Percentiles rank a stretch among this genome's conserved stretches.
phyloP scores from a whole-genome alignment of 257 asterid species.

The Solanum gandarillasii region DNA sequence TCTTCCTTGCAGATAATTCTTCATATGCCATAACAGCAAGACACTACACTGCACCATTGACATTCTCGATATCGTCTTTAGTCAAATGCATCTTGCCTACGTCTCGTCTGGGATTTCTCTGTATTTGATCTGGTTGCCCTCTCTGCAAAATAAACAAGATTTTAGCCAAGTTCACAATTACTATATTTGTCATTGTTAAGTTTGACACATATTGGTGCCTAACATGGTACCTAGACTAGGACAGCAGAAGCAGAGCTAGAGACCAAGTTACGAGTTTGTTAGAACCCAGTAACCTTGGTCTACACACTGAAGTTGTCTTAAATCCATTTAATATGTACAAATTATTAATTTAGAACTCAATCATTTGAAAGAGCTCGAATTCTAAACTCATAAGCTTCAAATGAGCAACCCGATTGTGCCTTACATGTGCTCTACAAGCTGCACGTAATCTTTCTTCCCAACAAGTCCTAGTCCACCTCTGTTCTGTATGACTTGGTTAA shows the following conservation, averaged over 20 bases:
- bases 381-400: background rate
- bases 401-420: background rate
- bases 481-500: background rate
- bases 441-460: background rate
- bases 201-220: background rate
- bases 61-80: slow-evolving; percentile 46
- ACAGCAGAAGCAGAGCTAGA: background rate
- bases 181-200: background rate
- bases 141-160: slow-evolving; percentile 24
- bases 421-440: background rate
- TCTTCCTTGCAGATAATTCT: background rate
- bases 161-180: background rate
- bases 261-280: background rate
- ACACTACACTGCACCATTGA: slow-evolving; percentile 16
- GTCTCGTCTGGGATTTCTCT: slow-evolving; percentile 27
- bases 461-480: background rate
- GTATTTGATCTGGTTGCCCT: slow-evolving; percentile 48
- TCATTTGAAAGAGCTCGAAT: background rate
- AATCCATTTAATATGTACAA: background rate
- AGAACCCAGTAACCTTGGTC: background rate
- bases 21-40: background rate
- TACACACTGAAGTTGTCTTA: background rate
- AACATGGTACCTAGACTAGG: background rate
- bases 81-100: slow-evolving; percentile 64
- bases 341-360: background rate